Evolutionary conservation across 1,284 basidiomycete genomes (phyloP), one percentile per base, ranked within the genome.

Genomic region (Chiua sp.): DNA sequence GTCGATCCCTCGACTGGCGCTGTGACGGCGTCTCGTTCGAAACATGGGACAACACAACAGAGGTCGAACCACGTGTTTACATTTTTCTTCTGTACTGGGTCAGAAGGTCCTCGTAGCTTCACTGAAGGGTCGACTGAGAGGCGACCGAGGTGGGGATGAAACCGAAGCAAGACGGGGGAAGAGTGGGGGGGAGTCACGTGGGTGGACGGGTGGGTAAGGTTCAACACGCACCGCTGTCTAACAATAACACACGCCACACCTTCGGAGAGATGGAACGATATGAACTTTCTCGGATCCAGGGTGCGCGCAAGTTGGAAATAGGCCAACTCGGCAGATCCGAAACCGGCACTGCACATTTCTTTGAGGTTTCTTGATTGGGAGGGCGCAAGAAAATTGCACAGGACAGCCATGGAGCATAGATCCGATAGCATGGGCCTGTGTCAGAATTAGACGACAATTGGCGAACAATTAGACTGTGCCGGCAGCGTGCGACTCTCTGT

Each of bases 291-390:
- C 46, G 52, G 59, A 52, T 37, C 59, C 59, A 44, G 53, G 57
- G 54, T 47, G 52, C n/a, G 46, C 51, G 47, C 26, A 55, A n/a
- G 35, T 55, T 47, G 56, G 57, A 53, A 44, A 51, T 63, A n/a
- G 10, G 30, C 35, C 42, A 47, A 26, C 53, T 53, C 20, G 56
- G 56, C 53, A 51, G 61, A 60, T 59, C 62, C 63, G 68, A 63
- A 61, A 72, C 51, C 63, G 69, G 69, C 59, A 42, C 44, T 48
- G 23, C 15, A 44, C 46, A 47, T 58, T 53, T 68, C 73, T 75
- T 75, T 72, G 59, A 75, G 28, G 51, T 75, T 72, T 59, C 71
- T 74, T 10, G 53, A 75, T 72, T 75, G 50, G 68, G 72, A 57
- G 55, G 65, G 69, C 70, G 70, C 58, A 66, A 63, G 49, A 53